Evolutionary conservation across 2,329 filamentous ascomycete species (phyloP), one percentile per base, ranked within the genome.

Genomic region (Exophiala alcalophila): DNA sequence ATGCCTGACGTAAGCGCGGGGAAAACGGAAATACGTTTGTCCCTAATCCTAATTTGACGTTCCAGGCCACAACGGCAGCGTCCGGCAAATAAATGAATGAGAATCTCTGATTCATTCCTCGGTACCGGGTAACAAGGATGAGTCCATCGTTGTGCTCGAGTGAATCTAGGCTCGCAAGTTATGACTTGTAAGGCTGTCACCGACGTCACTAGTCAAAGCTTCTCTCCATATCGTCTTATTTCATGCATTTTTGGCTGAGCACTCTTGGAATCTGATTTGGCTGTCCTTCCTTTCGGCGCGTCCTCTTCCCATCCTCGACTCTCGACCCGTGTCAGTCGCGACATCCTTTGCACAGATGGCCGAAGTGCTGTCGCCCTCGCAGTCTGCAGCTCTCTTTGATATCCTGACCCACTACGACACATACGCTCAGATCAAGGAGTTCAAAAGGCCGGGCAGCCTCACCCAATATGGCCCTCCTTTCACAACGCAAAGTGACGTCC

Each of bases 391-490:
- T 30, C 65, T 77, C 29, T 71, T 77, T 57, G 74, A 77, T 55
- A 68, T 77, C 52, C 59, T 77, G 25, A 73, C 70, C 42, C 74
- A 76, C 57, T 65, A 72, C 60, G 70, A 76, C 54, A 70, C 72
- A 27, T 77, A 77, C 62, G 63, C 74, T 9, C 86, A 92, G 63
- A 84, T 88, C 48, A 76, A 83, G 58, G 74, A 73, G 48, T 88
- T 90, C 71, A 86, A 82, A 57, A 65, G 73, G 25, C 77, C 83
- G 0, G 66, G 71, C 2, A 76, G 80, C 19, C 82, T 89, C 46
- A 70, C 74, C 45, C 63, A 71, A 15, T 89, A 87, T 66, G 85
- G 86, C 10, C 79, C 76, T 50, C 86, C 86, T 0, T 89, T 90
- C 62, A 65, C 46, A 5, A 15, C 47, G 9, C 40, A 47, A 60